These are phyloP conservation scores for Neoascochyta sp. DNA, from an alignment of 2,329 filamentous ascomycete species.

Conservation along the genomic window DNA sequence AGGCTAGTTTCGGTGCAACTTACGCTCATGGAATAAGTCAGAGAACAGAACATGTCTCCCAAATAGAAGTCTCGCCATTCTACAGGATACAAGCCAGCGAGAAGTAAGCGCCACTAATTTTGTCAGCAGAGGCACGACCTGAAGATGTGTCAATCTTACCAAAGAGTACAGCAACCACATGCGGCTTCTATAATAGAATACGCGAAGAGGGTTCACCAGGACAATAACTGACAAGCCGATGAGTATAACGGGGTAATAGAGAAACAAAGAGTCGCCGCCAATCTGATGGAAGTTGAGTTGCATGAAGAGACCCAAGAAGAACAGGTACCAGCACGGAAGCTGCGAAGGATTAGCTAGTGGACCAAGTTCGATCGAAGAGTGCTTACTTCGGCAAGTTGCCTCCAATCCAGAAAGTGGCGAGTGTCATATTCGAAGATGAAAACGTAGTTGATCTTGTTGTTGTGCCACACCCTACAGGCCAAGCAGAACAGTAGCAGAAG, in stretches of 20 bases:
- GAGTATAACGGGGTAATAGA: constrained; percentile 83
- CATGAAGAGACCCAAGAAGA: constrained; percentile 72
- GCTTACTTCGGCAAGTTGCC: constrained; percentile 69
- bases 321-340: constrained; percentile 79
- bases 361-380: rapidly evolving
- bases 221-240: constrained; percentile 64
- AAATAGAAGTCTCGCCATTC: constrained; percentile 98
- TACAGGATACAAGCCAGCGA: constrained; percentile 85
- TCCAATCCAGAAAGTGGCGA: constrained; percentile 82
- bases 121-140: constrained; percentile 24
- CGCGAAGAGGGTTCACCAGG: constrained; percentile 70
- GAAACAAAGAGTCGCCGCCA: constrained; percentile 63
- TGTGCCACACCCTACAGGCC: constrained; percentile 77
- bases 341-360: constrained; percentile 24
- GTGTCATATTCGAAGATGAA: constrained; percentile 97
- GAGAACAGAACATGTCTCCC: constrained; percentile 94
- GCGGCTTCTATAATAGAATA: constrained; percentile 72
- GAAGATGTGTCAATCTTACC: constrained; percentile 50
- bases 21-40: constrained; percentile 85
- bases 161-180: constrained; percentile 88
- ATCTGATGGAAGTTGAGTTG: constrained; percentile 83
- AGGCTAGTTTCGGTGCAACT: constrained; percentile 37
- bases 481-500: constrained; percentile 81
- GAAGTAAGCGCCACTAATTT: constrained; percentile 71
- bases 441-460: constrained; percentile 86